Percentiles rank a stretch among this genome's conserved stretches.
Evolutionary conservation across 768 basidiomycete genomes (phyloP).

Genomic region (Russula sp.): DNA sequence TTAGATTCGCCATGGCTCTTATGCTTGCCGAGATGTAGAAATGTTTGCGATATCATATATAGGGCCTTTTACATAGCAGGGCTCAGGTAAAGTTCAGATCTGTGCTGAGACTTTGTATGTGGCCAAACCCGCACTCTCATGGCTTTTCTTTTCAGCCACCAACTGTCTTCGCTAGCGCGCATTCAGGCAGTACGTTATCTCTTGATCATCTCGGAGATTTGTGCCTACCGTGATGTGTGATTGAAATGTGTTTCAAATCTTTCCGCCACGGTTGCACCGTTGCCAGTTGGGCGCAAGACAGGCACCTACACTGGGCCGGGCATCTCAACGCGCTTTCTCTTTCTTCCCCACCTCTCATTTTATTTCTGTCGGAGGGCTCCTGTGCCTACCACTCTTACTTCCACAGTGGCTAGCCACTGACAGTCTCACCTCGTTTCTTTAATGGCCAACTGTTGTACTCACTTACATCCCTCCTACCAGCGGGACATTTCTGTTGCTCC

Average conservation of each 20-base stretch:
- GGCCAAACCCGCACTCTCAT: constrained; percentile 75
- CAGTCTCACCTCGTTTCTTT: too few relatives aligned
- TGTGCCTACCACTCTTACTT: too few relatives aligned
- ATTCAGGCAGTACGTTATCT: constrained; percentile 68
- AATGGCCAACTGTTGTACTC: constrained; percentile 1
- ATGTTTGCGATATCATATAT: constrained; percentile 55
- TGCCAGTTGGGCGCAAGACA: background rate
- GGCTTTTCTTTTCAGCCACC: constrained; percentile 41
- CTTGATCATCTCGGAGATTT: constrained; percentile 74
- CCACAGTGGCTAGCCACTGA: background rate
- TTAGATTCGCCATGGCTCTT: constrained; percentile 84
- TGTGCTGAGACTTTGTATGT: constrained; percentile 84
- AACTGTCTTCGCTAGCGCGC: constrained; percentile 65
- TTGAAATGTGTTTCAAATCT: constrained; percentile 29
- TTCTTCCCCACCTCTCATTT: background rate
- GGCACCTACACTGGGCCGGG: background rate
- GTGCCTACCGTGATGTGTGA: constrained; percentile 92
- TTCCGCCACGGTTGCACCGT: background rate
- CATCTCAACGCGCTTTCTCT: too few relatives aligned
- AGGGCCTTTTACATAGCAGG: constrained; percentile 80
- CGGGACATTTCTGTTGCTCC: background rate
- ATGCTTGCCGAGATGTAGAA: constrained; percentile 82
- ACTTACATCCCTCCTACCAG: background rate
- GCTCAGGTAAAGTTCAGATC: constrained; percentile 97
- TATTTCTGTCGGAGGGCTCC: background rate